These are phyloP conservation scores for Phanerochaete sordida DNA, from an alignment of 768 basidiomycete genomes.

Conservation along the genomic window DNA sequence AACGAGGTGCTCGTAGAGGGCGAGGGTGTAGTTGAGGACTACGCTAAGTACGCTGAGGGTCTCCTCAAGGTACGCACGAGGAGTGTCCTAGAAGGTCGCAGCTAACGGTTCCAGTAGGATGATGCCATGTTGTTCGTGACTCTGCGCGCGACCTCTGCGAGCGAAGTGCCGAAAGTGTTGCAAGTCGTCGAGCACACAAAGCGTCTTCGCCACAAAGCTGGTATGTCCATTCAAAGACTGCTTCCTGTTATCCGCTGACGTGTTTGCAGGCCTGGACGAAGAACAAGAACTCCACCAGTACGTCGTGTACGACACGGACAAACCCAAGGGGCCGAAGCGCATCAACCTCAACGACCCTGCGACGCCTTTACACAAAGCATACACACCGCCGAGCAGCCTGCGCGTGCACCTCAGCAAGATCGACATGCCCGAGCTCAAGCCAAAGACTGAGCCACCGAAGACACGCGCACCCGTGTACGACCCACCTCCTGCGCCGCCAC, in stretches of 20 bases:
- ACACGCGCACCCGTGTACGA: not conserved
- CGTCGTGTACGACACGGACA: constrained; percentile 61
- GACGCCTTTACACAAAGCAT: constrained; percentile 37
- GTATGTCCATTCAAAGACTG: constrained; percentile 31
- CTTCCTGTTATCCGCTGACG: not conserved
- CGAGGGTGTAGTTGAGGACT: constrained; percentile 62
- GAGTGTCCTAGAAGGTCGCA: not conserved
- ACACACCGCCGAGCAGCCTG: constrained; percentile 65
- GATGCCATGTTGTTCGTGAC: constrained; percentile 80
- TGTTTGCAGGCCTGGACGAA: constrained; percentile 38
- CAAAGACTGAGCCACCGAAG: constrained; percentile 34
- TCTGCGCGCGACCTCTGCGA: constrained; percentile 57
- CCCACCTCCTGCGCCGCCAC: not conserved
- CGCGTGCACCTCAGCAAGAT: constrained; percentile 83
- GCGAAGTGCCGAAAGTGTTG: constrained; percentile 73
- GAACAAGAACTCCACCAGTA: constrained; percentile 72
- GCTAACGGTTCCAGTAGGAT: constrained; percentile 41
- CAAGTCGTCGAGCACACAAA: constrained; percentile 79
- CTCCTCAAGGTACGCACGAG: constrained; percentile 52
- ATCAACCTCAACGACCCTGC: constrained; percentile 59
- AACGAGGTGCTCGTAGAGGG: constrained; percentile 73
- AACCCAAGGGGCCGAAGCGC: constrained; percentile 47
- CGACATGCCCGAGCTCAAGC: constrained; percentile 78
- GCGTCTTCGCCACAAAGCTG: constrained; percentile 71
- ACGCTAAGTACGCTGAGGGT: constrained; percentile 62